A percentile compares a stretch with the other conserved stretches of the same genome.
Evolutionary conservation across 768 basidiomycete genomes (phyloP).

Genomic region (Hypholoma sublateritium): DNA sequence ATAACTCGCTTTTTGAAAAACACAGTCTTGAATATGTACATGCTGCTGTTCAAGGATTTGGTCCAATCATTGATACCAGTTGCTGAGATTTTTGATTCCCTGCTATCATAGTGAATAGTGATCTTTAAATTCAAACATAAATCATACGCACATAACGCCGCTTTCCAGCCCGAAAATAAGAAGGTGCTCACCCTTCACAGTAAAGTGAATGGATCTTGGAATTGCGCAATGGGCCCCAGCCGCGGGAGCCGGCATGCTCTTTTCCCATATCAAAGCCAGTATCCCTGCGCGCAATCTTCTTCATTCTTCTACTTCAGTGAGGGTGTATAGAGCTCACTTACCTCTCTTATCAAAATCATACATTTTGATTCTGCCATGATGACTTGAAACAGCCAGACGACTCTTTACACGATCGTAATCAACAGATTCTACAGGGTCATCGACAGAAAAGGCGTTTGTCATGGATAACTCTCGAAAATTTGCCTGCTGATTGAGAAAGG

Average conservation of each 20-base stretch:
- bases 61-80: conserved; percentile 1
- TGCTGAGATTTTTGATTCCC: background rate
- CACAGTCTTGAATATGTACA: background rate
- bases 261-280: conserved; percentile 1
- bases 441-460: background rate
- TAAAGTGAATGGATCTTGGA: conserved; percentile 2
- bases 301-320: background rate
- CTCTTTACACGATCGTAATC: conserved; percentile 1
- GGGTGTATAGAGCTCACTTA: background rate
- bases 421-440: conserved; percentile 6
- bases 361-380: conserved; percentile 5
- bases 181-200: conserved; percentile 4
- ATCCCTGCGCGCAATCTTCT: background rate
- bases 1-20: background rate
- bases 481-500: background rate
- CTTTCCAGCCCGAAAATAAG: conserved; percentile 9
- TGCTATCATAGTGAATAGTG: background rate
- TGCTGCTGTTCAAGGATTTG: conserved; percentile 8
- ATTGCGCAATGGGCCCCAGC: background rate
- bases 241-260: background rate
- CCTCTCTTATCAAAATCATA: conserved; percentile 2
- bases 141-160: conserved; percentile 9
- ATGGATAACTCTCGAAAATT: conserved; percentile 4
- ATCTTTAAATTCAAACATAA: background rate
- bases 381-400: conserved; percentile 1